Base-by-base conservation (phyloP, 2,329 filamentous ascomycete genomes). In the Ophiostoma sp. region DNA sequence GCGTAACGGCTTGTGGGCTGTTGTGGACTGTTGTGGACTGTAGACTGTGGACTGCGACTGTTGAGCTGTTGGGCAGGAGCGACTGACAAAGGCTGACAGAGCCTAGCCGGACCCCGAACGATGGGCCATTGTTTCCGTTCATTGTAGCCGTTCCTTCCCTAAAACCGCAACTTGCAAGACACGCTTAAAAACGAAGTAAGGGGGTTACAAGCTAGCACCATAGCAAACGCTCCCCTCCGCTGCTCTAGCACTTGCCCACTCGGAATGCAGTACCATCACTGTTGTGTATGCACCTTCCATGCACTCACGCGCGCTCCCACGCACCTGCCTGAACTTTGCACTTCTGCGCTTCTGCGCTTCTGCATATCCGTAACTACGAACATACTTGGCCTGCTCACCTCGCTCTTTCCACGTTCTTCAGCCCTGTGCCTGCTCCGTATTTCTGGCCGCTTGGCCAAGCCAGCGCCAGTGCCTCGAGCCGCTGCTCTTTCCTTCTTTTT, bases 371-470 rank as follows among this genome's bases (percentile, higher is more conserved):
- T 11, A 55, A 1, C 15, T 48, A 28, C 22, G 50, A 55, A 22
- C 5, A 3, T 28, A 8, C 36, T 28, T 4, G 36, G 12, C 12
- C 22, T 66, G n/a, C 61, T 17, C 28, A 6, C 8, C 11, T 69
- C n/a, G 45, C 64, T 50, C 45, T 17, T 50, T n/a, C 64, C 42
- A 33, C 39, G 42, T 68, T 48, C n/a, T 63, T 69, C 64, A 69
- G 64, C 64, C 64, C 63, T 48, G 63, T 50, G 22, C 7, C 25
- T 28, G 39, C 63, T 66, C 22, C 63, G 63, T 48, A 45, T 17
- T 45, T 2, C 22, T 42, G 63, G 63, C 39, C 25, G 22, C 22
- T 33, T 33, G 63, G 63, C 12, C 63, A 50, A 68, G 25, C 42
- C 63, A 45, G 22, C 39, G 19, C 6, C 63, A 42, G 22, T 17